A percentile compares a stretch with the other conserved stretches of the same genome.
Evolutionary conservation across 768 basidiomycete species (phyloP).

Genomic region (Boletus tylopilopsis): DNA sequence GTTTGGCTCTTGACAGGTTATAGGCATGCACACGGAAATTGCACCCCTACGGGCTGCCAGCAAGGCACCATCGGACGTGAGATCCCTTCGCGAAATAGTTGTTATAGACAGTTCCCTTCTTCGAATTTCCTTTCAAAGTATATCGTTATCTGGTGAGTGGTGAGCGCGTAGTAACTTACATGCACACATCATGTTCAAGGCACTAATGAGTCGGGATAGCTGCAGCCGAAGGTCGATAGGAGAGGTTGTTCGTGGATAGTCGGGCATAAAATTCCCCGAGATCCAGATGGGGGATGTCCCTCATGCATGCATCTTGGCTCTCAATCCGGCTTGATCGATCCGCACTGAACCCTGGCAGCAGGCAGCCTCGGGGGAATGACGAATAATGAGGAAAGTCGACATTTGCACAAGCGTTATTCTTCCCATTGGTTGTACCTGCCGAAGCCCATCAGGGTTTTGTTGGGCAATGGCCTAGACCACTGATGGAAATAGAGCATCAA

Average conservation of each 20-base stretch:
- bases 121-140: slow-evolving; percentile 9
- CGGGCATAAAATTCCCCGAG: too few species aligned
- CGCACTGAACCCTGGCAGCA: background rate
- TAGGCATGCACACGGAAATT: background rate
- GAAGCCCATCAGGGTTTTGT: background rate
- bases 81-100: background rate
- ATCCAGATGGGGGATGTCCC: too few species aligned
- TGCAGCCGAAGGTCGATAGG: too few species aligned
- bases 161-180: too few species aligned
- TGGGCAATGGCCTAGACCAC: background rate
- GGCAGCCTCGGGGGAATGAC: background rate
- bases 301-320: background rate
- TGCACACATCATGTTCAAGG: too few species aligned
- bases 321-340: background rate
- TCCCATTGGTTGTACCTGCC: background rate
- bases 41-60: background rate
- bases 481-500: background rate
- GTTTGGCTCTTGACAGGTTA: background rate
- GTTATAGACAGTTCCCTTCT: slow-evolving; percentile 1
- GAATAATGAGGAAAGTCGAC: background rate
- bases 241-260: background rate
- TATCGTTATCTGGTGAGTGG: too few species aligned
- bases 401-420: background rate
- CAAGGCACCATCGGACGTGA: background rate
- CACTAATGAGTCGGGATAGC: too few species aligned